phyloP scores from a whole-genome alignment of 176 grass and related monocot species.

The Oryza rufipogon region DNA sequence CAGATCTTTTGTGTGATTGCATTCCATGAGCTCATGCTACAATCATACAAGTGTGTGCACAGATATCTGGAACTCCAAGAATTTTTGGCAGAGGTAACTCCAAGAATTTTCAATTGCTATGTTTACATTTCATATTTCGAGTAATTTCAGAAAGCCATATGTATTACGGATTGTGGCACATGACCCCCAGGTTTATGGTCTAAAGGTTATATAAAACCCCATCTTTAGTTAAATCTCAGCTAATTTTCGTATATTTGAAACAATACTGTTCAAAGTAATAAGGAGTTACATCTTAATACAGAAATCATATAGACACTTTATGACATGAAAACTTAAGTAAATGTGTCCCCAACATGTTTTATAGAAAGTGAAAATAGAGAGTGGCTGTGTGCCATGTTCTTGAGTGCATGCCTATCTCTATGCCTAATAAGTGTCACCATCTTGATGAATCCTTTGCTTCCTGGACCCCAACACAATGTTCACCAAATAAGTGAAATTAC shows the following conservation, averaged over 20 bases:
- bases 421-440: background rate
- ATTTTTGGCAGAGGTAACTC: background rate
- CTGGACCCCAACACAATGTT: background rate
- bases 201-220: background rate
- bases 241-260: background rate
- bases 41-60: background rate
- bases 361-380: background rate
- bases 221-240: background rate
- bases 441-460: background rate
- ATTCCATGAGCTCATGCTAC: background rate
- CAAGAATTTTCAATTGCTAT: background rate
- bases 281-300: background rate
- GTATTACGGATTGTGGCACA: too few relatives aligned
- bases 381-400: background rate
- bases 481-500: too few relatives aligned
- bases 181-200: too few relatives aligned
- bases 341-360: background rate
- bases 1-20: background rate
- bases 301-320: background rate
- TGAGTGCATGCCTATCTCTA: background rate
- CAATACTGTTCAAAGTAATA: background rate
- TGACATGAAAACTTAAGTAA: too few relatives aligned
- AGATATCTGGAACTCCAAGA: background rate
- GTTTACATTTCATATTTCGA: background rate
- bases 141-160: background rate